Evolutionary conservation across 1,284 basidiomycete genomes (phyloP).

Genomic region (Nidula niveotomentosa): DNA sequence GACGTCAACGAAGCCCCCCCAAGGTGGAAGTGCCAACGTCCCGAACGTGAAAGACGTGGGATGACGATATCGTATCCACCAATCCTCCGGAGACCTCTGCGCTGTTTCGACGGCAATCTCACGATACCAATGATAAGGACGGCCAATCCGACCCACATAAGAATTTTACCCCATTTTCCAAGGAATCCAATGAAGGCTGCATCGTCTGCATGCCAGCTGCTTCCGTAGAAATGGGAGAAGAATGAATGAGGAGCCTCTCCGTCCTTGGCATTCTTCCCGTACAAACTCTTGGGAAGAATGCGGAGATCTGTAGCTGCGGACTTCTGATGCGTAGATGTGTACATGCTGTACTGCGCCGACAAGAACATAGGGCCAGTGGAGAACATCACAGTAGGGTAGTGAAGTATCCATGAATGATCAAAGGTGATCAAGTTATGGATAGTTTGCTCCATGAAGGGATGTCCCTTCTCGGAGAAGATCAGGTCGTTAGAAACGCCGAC

Average conservation of each 20-base stretch:
- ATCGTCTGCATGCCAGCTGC: conserved; percentile 95
- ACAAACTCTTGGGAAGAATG: conserved; percentile 90
- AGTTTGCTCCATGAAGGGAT: conserved; percentile 91
- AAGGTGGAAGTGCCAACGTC: conserved; percentile 71
- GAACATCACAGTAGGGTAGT: conserved; percentile 99
- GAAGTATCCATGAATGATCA: conserved; percentile 90
- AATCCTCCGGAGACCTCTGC: conserved; percentile 58
- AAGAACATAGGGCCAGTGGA: conserved; percentile 96
- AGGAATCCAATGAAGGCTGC: conserved; percentile 92
- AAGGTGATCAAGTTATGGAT: conserved; percentile 93
- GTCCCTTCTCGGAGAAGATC: conserved; percentile 86
- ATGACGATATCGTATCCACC: conserved; percentile 76
- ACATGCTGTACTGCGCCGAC: conserved; percentile 84
- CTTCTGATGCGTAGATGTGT: conserved; percentile 70
- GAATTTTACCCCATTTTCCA: conserved; percentile 79
- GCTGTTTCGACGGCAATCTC: conserved; percentile 62
- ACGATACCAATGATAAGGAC: conserved; percentile 71
- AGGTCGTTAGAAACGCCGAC: conserved; percentile 98
- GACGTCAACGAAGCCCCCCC: conserved; percentile 53
- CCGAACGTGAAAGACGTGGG: conserved; percentile 68
- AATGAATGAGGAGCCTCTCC: conserved; percentile 89
- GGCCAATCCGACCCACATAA: conserved; percentile 81
- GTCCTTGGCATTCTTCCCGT: conserved; percentile 93
- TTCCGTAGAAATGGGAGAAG: conserved; percentile 96
- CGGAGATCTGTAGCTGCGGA: conserved; percentile 76